These are phyloP conservation scores for Cladophialophora psammophila DNA, from an alignment of 2,329 filamentous ascomycete genomes.

Conservation along the genomic window DNA sequence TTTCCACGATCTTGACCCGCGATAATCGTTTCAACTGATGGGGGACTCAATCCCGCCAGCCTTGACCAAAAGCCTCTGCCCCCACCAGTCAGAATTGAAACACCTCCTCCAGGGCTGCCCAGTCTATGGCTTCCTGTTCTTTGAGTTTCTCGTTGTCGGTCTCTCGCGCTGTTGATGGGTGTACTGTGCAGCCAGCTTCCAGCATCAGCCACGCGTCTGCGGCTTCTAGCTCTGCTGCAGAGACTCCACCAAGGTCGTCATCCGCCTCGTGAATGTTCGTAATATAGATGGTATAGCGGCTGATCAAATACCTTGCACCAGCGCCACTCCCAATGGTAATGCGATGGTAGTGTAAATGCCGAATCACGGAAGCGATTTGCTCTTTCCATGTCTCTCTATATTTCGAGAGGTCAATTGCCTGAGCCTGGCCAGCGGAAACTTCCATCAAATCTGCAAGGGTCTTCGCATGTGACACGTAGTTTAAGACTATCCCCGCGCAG, in stretches of 20 bases:
- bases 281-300: conserved; percentile 3
- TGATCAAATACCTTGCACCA: conserved; percentile 10
- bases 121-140: conserved; percentile 7
- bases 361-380: conserved; percentile 12
- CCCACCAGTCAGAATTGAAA: conserved; percentile 1
- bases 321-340: conserved; percentile 17
- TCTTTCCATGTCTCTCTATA: conserved; percentile 20
- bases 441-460: conserved; percentile 4
- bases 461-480: conserved; percentile 18
- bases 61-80: neutral
- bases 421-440: neutral
- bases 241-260: neutral
- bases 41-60: no score
- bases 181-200: neutral
- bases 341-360: conserved; percentile 13
- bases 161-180: neutral
- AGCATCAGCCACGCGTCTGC: conserved; percentile 19
- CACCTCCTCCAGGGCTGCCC: conserved; percentile 5
- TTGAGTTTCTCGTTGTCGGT: conserved; percentile 1
- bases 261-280: neutral
- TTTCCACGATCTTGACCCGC: no score
- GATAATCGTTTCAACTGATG: no score
- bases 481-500: conserved; percentile 21
- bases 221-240: neutral
- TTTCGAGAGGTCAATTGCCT: neutral